Conservation (phyloP, 352 stramenopile genomes). For the Pythium sukuiense region DNA sequence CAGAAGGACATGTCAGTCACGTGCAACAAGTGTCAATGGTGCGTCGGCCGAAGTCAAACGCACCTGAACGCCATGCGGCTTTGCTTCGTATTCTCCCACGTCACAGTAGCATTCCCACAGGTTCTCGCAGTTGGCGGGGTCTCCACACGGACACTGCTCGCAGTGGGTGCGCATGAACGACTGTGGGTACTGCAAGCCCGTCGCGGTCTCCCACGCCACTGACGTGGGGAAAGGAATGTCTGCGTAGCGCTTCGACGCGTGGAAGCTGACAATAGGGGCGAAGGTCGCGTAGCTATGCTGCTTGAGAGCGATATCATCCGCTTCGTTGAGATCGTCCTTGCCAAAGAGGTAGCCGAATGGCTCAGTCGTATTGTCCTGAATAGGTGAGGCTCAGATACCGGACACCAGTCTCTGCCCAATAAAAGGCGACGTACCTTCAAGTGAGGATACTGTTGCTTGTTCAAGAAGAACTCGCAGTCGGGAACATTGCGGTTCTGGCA, state of each 20-base stretch:
- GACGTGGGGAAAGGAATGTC: conserved; percentile 98
- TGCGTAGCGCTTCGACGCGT: conserved; percentile 90
- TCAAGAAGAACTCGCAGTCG: conserved; percentile 99
- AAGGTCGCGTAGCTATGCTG: conserved; percentile 91
- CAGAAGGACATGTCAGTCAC: background rate
- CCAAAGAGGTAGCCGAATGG: conserved; percentile 99
- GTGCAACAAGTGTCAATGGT: background rate
- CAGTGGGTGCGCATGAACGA: conserved; percentile 90
- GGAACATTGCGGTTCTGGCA: conserved; percentile 94
- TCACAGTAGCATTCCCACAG: conserved; percentile 83
- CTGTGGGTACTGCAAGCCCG: conserved; percentile 89
- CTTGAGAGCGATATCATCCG: conserved; percentile 92
- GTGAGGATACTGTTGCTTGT: conserved; percentile 99
- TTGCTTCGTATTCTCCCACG: conserved; percentile 47
- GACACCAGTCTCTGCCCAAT: background rate
- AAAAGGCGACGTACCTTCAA: conserved; percentile 85
- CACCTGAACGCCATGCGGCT: conserved; percentile 64
- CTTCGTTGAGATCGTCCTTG: conserved; percentile 94
- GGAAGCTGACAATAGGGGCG: conserved; percentile 98
- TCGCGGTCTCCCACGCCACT: conserved; percentile 94
- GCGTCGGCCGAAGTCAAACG: conserved; percentile 18
- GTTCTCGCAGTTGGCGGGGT: conserved; percentile 71
- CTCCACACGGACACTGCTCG: conserved; percentile 65
- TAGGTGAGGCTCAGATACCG: conserved; percentile 6
- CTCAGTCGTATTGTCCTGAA: conserved; percentile 92